Evolutionary conservation across 257 asterid genomes (phyloP), one percentile per base, ranked within the genome.

Genomic region (Cruciata laevipes): DNA sequence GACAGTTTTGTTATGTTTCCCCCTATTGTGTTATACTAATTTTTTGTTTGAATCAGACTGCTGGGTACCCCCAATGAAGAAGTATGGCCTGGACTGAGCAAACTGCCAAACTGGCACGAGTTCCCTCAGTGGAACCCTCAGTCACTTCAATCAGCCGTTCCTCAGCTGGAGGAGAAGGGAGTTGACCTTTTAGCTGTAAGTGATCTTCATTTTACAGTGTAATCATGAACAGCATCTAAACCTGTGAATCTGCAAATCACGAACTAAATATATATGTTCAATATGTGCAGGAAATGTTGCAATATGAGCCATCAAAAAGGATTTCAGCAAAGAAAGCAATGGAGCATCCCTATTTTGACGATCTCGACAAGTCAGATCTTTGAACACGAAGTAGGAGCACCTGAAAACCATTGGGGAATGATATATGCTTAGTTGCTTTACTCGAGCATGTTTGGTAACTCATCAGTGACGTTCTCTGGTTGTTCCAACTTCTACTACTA

Each of bases 321-420:
- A 90, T 93, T 75, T 93, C 98, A 32, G 98, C 98, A 2, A 93
- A 93, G 91, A 88, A 83, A 78, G 98, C 98, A 21, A 83, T 93
- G 98, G 98, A 90, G 24, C 97, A 93, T 77, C 88, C 87, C 51
- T 93, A 90, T 57, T 92, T 92, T 21, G 90, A 87, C 69, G 91
- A 87, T 73, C 84, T 92, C 14, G 96, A 87, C 84, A 89, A 92
- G 68, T 37, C 74, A 3, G 16, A 0, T 3, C 74, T 74, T 33
- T 74, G 78, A 74, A 74, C 24, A 9, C 21, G 55, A 1, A 47
- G 55, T 30, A 65, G 53, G 17, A 9, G 21, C 14, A 61, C 8
- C 17, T 9, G n/a, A 16, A 24, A 25, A 24, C 56, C 20, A 5
- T 38, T 58, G 3, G 11, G 17, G 47, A 40, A 59, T 18, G 58